phyloP scores from a whole-genome alignment of 257 asterid species.

The Haberlea rhodopensis region DNA sequence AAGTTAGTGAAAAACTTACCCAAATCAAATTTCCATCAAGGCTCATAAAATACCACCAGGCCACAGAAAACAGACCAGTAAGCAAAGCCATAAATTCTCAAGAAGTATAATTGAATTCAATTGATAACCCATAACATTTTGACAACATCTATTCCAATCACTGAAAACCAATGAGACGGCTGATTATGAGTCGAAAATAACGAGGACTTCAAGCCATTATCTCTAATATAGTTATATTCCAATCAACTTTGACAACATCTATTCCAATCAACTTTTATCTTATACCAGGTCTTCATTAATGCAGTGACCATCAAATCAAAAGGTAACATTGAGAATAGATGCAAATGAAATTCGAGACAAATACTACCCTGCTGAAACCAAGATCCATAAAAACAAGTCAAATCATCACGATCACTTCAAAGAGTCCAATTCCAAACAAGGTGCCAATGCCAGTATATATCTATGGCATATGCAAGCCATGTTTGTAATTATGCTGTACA shows the following conservation, averaged over 20 bases:
- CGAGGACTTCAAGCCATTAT: background rate
- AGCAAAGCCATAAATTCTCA: background rate
- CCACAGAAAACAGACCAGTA: background rate
- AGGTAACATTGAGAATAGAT: background rate
- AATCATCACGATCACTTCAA: slow-evolving; percentile 1
- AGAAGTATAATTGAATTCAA: background rate
- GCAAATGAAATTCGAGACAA: background rate
- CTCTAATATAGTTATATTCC: background rate
- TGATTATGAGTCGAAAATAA: background rate
- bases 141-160: background rate
- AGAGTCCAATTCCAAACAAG: background rate
- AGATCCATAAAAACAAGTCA: background rate
- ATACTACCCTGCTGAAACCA: background rate
- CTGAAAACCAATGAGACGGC: background rate
- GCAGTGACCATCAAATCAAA: background rate
- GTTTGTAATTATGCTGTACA: background rate
- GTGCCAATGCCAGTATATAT: background rate
- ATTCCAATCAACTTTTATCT: too few species aligned
- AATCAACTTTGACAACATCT: too few species aligned
- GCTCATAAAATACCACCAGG: background rate
- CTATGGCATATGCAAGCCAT: background rate
- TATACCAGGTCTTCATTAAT: background rate
- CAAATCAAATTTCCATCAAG: background rate
- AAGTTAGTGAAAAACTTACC: background rate
- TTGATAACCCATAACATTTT: background rate